phyloP scores from a whole-genome alignment of 768 basidiomycete species.

The Fistulinella prunicolor region DNA sequence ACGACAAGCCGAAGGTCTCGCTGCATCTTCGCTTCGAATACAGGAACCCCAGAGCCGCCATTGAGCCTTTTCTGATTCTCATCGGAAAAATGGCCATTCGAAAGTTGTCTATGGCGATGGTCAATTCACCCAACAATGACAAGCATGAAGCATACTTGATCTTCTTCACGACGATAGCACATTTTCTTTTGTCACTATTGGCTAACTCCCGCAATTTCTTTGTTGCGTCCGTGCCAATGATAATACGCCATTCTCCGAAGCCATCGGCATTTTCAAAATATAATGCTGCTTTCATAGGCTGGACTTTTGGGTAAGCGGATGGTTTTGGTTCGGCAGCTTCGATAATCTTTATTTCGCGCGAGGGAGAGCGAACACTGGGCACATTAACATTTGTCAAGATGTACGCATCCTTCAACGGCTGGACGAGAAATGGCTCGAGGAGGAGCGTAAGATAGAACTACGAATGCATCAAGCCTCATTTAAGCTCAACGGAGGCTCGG shows the following conservation, averaged over 20 bases:
- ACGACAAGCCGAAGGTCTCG: constrained; percentile 50
- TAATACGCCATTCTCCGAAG: constrained; percentile 63
- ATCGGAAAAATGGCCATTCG: constrained; percentile 63
- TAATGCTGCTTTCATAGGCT: constrained; percentile 58
- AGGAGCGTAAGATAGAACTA: constrained; percentile 30
- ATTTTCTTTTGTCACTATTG: constrained; percentile 43
- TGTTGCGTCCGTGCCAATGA: constrained; percentile 51
- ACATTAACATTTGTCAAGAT: neutral
- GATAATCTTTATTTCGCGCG: neutral
- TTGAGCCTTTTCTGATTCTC: constrained; percentile 65
- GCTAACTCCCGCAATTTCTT: constrained; percentile 47
- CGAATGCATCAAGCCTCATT: neutral
- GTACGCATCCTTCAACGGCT: constrained; percentile 11
- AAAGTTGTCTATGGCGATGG: constrained; percentile 51
- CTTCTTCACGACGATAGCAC: constrained; percentile 61
- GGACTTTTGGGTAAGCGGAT: constrained; percentile 44
- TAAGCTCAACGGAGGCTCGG: too few species aligned
- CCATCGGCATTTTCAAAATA: constrained; percentile 57
- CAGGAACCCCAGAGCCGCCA: constrained; percentile 46
- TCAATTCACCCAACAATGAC: neutral
- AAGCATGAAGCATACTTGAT: constrained; percentile 47
- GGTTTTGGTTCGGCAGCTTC: constrained; percentile 12
- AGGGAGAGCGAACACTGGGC: neutral
- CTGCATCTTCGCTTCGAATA: constrained; percentile 70
- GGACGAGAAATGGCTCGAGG: constrained; percentile 10